Conservation (phyloP, 2,329 filamentous ascomycete genomes). For the Domatiomyces catenatus region DNA sequence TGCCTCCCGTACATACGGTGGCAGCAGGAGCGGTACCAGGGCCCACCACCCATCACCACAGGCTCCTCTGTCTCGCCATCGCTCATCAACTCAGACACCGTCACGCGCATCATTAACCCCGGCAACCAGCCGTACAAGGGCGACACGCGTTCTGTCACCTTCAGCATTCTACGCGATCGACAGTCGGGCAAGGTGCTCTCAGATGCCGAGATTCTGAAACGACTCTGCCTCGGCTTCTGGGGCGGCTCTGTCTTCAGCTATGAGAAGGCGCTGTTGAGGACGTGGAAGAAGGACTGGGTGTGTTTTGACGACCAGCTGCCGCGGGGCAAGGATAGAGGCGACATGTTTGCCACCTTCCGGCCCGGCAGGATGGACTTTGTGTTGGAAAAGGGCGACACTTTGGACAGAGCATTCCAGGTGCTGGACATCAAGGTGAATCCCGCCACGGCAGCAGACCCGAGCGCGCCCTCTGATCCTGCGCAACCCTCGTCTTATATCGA, state of each 20-base stretch:
- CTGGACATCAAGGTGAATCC: neutral
- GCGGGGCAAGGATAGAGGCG: neutral
- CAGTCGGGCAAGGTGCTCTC: neutral
- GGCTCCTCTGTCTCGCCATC: neutral
- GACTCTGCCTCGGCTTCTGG: neutral
- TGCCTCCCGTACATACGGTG: neutral
- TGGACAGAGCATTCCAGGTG: neutral
- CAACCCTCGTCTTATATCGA: neutral
- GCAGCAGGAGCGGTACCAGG: neutral
- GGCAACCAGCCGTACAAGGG: neutral
- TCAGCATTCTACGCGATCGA: neutral
- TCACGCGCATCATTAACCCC: neutral
- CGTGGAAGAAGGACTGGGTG: neutral
- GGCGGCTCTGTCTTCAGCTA: neutral
- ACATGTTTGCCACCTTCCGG: neutral
- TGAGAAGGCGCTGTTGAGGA: neutral
- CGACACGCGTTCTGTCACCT: neutral
- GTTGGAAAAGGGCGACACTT: neutral
- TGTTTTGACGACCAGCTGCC: neutral
- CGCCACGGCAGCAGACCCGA: neutral
- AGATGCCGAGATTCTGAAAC: neutral
- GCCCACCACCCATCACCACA: neutral
- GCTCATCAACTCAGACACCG: neutral
- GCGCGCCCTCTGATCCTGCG: neutral
- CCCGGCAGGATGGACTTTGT: neutral